Evolutionary conservation across 306 rosid species (phyloP), one percentile per base, ranked within the genome.

Genomic region (Vicia faba): DNA sequence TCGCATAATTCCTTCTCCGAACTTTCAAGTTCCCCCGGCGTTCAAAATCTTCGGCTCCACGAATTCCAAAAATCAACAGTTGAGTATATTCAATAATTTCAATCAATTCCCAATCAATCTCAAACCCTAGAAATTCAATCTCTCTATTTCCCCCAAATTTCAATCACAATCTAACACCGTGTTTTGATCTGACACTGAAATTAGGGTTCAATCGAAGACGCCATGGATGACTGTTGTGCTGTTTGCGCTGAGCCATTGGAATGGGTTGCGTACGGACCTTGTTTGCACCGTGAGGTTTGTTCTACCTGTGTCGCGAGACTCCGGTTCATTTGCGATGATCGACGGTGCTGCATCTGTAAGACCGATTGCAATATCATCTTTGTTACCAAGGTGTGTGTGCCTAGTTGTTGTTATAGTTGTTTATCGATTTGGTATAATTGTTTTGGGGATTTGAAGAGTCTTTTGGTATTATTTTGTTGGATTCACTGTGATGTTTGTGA

Each of bases 251-350:
- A 93, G 29, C 57, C 96, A 11, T 79, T 93, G 66, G 91, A 86
- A 75, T 93, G 99, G 99, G 97, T 88, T 38, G 97, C 99, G 1
- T 93, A 93, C 62, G 99, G 99, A 1, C 64, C 99, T 31, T 93
- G 97, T 70, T 83, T 86, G 9, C 99, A 93, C 66, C 85, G 93
- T 23, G 99, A 93, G 40, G 99, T 93, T 13, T 93, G 99, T 68
- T 93, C 99, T 64, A 90, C 97, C 31, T 93, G 99, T 73, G 95
- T 93, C 26, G 87, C 82, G 28, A 97, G 99, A 31, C 97, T 93
- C 86, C 99, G 99, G 61, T 86, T 93, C 82, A 88, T 93, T 14
- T 93, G 96, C 80, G 87, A 85, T 8, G 96, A 93, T 79, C 89
- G 81, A 73, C 82, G 72, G 35, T 93, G 99, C 60, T 93, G 99